These are phyloP conservation scores for Magnusiomyces sp. DNA, from an alignment of 1,139 yeast genomes.

Conservation along the genomic window DNA sequence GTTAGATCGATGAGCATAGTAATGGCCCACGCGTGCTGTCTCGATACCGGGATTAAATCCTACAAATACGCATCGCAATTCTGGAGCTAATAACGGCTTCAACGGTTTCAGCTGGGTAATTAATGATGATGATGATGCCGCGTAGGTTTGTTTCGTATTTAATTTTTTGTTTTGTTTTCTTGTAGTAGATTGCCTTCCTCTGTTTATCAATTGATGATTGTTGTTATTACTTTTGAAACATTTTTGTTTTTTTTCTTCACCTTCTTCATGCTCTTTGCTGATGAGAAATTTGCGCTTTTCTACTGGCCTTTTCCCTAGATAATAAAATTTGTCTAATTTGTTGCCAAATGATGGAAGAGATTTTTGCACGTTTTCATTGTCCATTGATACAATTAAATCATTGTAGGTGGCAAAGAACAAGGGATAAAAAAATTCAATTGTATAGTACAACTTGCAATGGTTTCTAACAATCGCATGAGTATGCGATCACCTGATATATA, in stretches of 20 bases:
- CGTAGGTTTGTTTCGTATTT: neutral
- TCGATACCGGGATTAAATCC: constrained; percentile 71
- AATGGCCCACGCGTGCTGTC: constrained; percentile 57
- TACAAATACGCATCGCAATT: constrained; percentile 43
- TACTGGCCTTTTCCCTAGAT: neutral
- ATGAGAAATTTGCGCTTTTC: neutral
- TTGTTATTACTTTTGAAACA: neutral
- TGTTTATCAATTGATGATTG: neutral
- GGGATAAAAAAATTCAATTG: neutral
- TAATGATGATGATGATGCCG: constrained; percentile 17
- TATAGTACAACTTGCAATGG: no score
- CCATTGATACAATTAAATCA: no score
- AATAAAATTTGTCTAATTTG: constrained; percentile 12
- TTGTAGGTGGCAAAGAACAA: neutral
- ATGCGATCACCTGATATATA: no score
- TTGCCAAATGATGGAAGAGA: constrained; percentile 15
- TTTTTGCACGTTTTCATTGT: constrained; percentile 7
- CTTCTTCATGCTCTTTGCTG: neutral
- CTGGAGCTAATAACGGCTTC: constrained; percentile 31
- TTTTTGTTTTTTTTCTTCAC: neutral
- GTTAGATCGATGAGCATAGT: constrained; percentile 67
- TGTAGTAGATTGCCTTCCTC: neutral
- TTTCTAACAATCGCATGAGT: no score
- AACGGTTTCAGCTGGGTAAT: constrained; percentile 31
- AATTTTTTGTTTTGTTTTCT: neutral